phyloP scores from a whole-genome alignment of 2,329 filamentous ascomycete species.

The Alternaria conjuncta region DNA sequence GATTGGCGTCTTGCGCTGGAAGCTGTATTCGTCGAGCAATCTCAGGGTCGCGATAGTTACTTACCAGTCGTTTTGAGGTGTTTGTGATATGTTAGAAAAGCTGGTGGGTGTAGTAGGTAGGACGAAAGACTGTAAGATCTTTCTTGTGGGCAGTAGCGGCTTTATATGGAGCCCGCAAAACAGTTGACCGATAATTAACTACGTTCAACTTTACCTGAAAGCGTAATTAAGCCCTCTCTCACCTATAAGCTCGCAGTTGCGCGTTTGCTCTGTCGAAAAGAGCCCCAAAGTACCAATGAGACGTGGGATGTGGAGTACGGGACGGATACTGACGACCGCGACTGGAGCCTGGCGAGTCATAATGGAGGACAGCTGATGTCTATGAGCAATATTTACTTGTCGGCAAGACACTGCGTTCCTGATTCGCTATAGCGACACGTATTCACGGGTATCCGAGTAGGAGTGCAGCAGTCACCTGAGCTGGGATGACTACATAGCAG shows the following conservation, averaged over 20 bases:
- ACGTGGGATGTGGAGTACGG: not conserved
- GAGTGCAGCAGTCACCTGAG: not conserved
- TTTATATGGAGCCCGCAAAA: not conserved
- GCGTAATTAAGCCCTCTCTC: not conserved
- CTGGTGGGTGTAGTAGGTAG: not conserved
- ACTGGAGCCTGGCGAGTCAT: not conserved
- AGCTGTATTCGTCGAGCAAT: not conserved
- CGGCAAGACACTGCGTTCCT: not conserved
- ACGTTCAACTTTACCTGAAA: conserved; percentile 5
- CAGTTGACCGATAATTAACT: not conserved
- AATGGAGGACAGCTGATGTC: not conserved
- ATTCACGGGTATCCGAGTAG: not conserved
- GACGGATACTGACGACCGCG: not conserved
- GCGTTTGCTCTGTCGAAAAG: too few relatives aligned
- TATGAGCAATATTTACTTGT: not conserved
- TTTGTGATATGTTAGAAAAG: not conserved
- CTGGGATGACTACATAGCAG: not conserved
- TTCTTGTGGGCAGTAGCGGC: not conserved
- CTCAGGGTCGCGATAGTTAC: not conserved
- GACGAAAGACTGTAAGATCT: not conserved
- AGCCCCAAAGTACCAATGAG: too few relatives aligned
- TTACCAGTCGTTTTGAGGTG: not conserved
- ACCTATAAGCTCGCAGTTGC: not conserved
- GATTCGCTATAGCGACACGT: not conserved
- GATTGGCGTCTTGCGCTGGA: not conserved